These are phyloP conservation scores for Chlamydomonas schloesseri DNA, from an alignment of 139 green algal species.

Conservation along the genomic window DNA sequence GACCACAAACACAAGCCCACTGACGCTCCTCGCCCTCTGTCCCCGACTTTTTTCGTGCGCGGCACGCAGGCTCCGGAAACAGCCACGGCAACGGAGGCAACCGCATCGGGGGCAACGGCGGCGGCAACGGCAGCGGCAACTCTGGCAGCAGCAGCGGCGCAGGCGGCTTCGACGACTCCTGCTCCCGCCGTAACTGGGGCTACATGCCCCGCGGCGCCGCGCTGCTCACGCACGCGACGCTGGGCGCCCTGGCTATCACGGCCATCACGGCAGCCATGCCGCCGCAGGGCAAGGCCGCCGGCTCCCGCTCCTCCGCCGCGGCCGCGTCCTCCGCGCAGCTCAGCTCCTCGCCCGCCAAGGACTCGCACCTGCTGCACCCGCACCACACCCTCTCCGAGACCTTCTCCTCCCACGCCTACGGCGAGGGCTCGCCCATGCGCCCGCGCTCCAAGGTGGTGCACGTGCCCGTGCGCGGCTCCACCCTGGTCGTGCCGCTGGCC, in stretches of 20 bases:
- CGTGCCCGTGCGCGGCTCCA: constrained; percentile 16
- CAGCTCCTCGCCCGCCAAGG: constrained; percentile 5
- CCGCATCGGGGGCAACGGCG: not conserved
- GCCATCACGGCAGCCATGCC: not conserved
- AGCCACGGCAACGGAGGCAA: no score
- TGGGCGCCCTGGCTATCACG: constrained; percentile 4
- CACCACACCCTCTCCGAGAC: no score
- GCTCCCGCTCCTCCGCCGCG: no score
- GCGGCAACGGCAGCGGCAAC: not conserved
- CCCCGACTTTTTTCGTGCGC: no score
- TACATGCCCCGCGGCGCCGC: not conserved
- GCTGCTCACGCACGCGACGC: not conserved
- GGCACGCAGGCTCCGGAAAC: no score
- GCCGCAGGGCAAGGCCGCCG: not conserved
- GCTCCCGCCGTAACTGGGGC: no score
- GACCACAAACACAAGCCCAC: no score
- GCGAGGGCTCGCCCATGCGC: not conserved
- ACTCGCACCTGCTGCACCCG: no score
- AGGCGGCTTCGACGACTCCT: not conserved
- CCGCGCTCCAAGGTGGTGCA: constrained; percentile 41
- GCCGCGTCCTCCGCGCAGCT: not conserved
- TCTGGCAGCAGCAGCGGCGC: not conserved
- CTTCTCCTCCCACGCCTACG: not conserved
- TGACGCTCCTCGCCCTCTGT: no score
- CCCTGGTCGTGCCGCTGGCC: constrained; percentile 30